Conservation (phyloP, 2,329 filamentous ascomycete genomes). For the Fonsecaea monophora region DNA sequence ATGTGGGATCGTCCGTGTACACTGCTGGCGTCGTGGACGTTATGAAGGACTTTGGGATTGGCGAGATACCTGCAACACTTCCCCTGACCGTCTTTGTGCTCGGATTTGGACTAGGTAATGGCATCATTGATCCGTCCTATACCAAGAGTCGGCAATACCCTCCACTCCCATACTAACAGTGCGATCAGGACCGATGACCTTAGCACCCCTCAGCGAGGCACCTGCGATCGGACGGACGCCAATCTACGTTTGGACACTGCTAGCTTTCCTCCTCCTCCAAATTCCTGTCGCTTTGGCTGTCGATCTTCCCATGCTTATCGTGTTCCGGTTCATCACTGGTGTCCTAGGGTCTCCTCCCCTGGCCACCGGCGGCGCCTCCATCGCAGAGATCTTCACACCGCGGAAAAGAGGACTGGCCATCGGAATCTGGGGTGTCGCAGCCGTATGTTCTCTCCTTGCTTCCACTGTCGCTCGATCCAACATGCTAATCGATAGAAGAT, state of each 20-base stretch:
- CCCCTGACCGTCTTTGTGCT: constrained; percentile 59
- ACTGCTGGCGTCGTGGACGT: constrained; percentile 53
- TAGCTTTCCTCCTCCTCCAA: constrained; percentile 59
- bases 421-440: constrained; percentile 50
- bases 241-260: constrained; percentile 57
- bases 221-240: constrained; percentile 58
- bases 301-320: constrained; percentile 61
- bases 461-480: constrained; percentile 30
- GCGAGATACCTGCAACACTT: constrained; percentile 54
- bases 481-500: neutral
- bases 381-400: constrained; percentile 53
- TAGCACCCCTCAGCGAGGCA: constrained; percentile 57
- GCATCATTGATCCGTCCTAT: neutral
- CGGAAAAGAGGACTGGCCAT: constrained; percentile 50
- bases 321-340: constrained; percentile 60
- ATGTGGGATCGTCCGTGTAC: constrained; percentile 61
- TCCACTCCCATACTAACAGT: neutral
- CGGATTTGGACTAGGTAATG: constrained; percentile 52
- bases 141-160: neutral
- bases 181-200: constrained; percentile 48
- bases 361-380: constrained; percentile 55
- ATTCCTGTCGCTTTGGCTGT: constrained; percentile 56
- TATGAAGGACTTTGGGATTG: constrained; percentile 53
- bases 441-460: constrained; percentile 50
- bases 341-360: constrained; percentile 57